Evolutionary conservation across 2,329 filamentous ascomycete species (phyloP).

Genomic region (Harringtonia aguacate): DNA sequence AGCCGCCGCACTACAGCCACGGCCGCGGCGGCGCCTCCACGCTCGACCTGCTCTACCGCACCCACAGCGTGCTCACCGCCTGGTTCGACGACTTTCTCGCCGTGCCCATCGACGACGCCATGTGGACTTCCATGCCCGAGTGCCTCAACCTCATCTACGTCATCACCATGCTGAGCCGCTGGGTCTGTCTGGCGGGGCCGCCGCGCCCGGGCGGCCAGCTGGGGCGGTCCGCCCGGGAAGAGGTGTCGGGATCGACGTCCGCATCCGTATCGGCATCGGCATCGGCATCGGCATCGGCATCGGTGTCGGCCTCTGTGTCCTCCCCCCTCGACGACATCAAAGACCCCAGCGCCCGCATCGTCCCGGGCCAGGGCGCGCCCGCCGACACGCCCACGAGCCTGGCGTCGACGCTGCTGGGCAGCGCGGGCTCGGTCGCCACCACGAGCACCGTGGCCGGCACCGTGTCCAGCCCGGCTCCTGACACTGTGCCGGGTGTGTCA

Average conservation of each 20-base stretch:
- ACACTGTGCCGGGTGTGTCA: conserved; percentile 1
- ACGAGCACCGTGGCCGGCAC: background rate
- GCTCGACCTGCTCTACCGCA: conserved; percentile 39
- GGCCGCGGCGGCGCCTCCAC: conserved; percentile 20
- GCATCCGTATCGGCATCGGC: background rate
- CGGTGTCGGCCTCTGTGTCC: background rate
- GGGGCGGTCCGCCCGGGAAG: no score
- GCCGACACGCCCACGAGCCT: background rate
- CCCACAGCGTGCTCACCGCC: conserved; percentile 31
- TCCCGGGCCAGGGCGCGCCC: conserved; percentile 5
- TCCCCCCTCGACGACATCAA: background rate
- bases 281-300: background rate
- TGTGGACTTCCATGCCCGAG: conserved; percentile 32
- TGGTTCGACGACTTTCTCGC: conserved; percentile 40
- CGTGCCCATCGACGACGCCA: conserved; percentile 30
- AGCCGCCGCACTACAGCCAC: no score
- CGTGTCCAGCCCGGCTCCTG: background rate
- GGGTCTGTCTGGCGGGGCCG: conserved; percentile 33
- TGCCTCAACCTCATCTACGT: conserved; percentile 37
- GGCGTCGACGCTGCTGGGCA: no score
- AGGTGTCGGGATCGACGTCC: no score
- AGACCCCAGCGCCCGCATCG: conserved; percentile 3
- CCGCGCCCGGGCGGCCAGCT: background rate
- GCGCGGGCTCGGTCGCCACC: background rate
- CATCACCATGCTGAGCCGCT: conserved; percentile 38